These are phyloP conservation scores for Pseudogymnoascus sp. DNA, from an alignment of 2,329 filamentous ascomycete species.

Conservation along the genomic window DNA sequence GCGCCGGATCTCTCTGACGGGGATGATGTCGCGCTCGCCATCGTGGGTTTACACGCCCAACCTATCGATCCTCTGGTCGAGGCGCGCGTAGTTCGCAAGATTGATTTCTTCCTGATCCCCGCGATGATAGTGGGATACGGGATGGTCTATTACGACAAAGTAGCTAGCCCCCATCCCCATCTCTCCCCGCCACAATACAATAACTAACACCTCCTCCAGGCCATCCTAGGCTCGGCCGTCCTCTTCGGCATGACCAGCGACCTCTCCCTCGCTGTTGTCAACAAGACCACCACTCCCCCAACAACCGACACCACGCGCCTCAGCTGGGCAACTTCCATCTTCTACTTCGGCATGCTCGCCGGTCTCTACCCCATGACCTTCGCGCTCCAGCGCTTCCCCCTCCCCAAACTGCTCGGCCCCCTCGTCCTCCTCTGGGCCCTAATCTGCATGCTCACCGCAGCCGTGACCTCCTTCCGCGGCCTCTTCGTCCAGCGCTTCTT, in stretches of 20 bases:
- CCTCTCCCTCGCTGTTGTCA: constrained; percentile 49
- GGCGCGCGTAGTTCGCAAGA: constrained; percentile 55
- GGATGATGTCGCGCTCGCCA: constrained; percentile 23
- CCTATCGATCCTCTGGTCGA: constrained; percentile 44
- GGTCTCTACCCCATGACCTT: constrained; percentile 70
- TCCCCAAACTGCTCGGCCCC: constrained; percentile 55
- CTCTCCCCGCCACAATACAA: not conserved
- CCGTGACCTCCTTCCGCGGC: constrained; percentile 55
- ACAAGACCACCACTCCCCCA: constrained; percentile 41
- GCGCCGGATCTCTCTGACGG: constrained; percentile 9
- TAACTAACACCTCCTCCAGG: constrained; percentile 33
- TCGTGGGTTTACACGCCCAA: constrained; percentile 25
- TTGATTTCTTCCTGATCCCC: constrained; percentile 60
- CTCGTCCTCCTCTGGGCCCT: constrained; percentile 60
- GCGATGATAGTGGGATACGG: constrained; percentile 60
- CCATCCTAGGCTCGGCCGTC: constrained; percentile 59
- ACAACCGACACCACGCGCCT: constrained; percentile 60
- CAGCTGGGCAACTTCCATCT: constrained; percentile 70
- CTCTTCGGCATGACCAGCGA: constrained; percentile 72
- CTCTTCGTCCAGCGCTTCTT: constrained; percentile 62
- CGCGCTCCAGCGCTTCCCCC: constrained; percentile 59
- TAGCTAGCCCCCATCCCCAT: too few relatives aligned
- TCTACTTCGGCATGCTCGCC: constrained; percentile 73
- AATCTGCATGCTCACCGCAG: constrained; percentile 62
- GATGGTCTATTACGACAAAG: constrained; percentile 64